Base-by-base conservation (phyloP, 2,329 filamentous ascomycete species). In the Neonectria sp. region DNA sequence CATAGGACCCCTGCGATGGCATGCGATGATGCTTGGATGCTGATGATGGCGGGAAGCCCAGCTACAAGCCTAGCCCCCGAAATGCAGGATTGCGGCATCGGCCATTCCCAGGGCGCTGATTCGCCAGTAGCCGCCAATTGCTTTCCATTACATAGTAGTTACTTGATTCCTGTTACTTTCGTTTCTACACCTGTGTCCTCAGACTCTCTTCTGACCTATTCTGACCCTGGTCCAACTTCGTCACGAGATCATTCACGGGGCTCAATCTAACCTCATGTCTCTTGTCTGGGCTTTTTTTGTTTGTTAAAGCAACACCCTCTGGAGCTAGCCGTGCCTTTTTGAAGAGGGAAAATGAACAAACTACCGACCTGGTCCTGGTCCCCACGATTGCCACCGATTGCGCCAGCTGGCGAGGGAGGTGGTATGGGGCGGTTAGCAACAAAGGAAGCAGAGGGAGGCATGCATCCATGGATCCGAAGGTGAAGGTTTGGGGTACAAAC, bases 91-190 rank as follows among this genome's bases (percentile, higher is more conserved):
- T 71, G 65, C 70, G 65, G 73, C 69, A 72, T 71, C 63, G 69
- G 70, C 49, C 63, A 68, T 68, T 65, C 53, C 48, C 65, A 31
- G 51, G 56, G 46, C 37, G 55, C 62, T 66, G 63, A 76, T 76
- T 76, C 71, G 74, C 65, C 71, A 65, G 73, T 74, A 73, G 69
- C 67, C 73, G 71, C 69, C 66, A 43, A 35, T 67, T 56, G 69
- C 61, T 75, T 76, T 68, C 60, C 55, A 76, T 76, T 76, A 76
- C 74, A 73, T 76, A 76, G 74, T 63, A 73, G 65, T 76, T 76
- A 76, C 74, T 68, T 74, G 71, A 76, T 76, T 76, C 46, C 74
- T 76, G 46, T 73, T 73, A 76, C 66, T 67, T 57, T 63, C 65
- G 45, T 40, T 58, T 59, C 60, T 63, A 67, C 65, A 59, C 24